Conservation (phyloP, 768 basidiomycete species). For the Coprinopsis strossmayeri region DNA sequence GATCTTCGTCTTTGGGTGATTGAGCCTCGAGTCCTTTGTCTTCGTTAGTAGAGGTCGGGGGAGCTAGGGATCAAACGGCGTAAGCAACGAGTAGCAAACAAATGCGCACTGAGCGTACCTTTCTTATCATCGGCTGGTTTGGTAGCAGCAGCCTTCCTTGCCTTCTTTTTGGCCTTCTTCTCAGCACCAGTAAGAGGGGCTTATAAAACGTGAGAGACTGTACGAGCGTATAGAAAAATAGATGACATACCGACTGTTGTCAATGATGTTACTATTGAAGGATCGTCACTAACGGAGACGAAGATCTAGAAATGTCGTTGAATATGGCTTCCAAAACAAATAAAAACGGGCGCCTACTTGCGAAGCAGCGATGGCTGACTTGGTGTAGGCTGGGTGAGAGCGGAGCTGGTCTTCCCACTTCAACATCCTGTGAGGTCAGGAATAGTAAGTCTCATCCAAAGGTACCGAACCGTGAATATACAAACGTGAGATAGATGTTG, state of each 20-base stretch:
- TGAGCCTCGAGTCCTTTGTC: slow-evolving; percentile 65
- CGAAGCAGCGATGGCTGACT: slow-evolving; percentile 64
- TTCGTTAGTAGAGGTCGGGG: too few relatives aligned
- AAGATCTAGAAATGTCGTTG: slow-evolving; percentile 50
- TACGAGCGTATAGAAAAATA: neutral
- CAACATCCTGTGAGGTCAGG: slow-evolving; percentile 46
- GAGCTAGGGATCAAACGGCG: too few relatives aligned
- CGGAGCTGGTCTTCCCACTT: slow-evolving; percentile 78
- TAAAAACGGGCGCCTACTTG: slow-evolving; percentile 35
- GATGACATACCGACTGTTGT: slow-evolving; percentile 29
- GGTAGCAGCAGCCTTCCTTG: slow-evolving; percentile 64
- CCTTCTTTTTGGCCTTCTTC: slow-evolving; percentile 83
- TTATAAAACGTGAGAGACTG: slow-evolving; percentile 14
- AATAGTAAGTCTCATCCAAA: neutral
- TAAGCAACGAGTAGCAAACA: too few relatives aligned
- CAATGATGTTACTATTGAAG: slow-evolving; percentile 44
- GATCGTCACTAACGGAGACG: slow-evolving; percentile 63
- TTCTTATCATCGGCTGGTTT: slow-evolving; percentile 73
- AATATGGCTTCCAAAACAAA: slow-evolving; percentile 12
- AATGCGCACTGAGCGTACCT: too few relatives aligned
- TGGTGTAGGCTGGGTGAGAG: slow-evolving; percentile 70
- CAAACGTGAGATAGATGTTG: slow-evolving; percentile 81
- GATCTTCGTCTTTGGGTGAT: slow-evolving; percentile 71
- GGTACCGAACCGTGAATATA: slow-evolving; percentile 18
- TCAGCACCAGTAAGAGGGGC: slow-evolving; percentile 50